Conservation (phyloP, 2,329 filamentous ascomycete species). For the Xylariaceae sp. region DNA sequence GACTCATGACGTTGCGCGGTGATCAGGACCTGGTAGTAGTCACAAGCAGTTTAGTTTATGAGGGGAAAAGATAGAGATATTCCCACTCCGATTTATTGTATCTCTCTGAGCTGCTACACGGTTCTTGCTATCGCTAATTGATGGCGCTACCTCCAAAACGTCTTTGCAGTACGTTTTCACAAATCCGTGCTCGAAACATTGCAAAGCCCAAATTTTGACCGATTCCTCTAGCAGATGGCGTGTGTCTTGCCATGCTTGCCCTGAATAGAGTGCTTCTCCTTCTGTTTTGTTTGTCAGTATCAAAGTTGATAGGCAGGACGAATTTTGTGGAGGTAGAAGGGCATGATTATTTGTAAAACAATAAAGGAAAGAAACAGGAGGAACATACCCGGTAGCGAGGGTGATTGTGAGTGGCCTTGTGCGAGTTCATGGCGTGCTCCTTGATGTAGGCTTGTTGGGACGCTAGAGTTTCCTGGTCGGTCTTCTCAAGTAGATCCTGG, state of each 20-base stretch:
- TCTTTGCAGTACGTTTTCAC: too few relatives aligned
- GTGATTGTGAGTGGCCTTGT: constrained; percentile 50
- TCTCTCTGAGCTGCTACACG: too few relatives aligned
- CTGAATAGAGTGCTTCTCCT: constrained; percentile 82
- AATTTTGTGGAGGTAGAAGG: not conserved
- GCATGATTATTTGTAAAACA: not conserved
- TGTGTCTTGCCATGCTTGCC: constrained; percentile 91
- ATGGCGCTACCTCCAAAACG: too few relatives aligned
- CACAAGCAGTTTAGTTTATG: too few relatives aligned
- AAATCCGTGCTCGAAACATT: too few relatives aligned
- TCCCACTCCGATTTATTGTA: too few relatives aligned
- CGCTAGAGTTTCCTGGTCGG: constrained; percentile 69
- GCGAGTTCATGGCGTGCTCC: constrained; percentile 50
- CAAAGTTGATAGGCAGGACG: not conserved
- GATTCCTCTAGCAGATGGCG: constrained; percentile 63
- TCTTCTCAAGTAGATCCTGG: constrained; percentile 63
- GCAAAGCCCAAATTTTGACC: too few relatives aligned
- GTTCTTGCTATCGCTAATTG: too few relatives aligned
- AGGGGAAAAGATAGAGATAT: too few relatives aligned
- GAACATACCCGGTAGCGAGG: constrained; percentile 46
- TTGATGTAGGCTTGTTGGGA: constrained; percentile 64
- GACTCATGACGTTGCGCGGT: too few relatives aligned
- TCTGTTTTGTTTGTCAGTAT: constrained; percentile 35
- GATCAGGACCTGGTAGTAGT: too few relatives aligned
- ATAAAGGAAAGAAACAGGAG: not conserved